Base-by-base conservation (phyloP, 208 protist species). In the Naegleria fowleri region DNA sequence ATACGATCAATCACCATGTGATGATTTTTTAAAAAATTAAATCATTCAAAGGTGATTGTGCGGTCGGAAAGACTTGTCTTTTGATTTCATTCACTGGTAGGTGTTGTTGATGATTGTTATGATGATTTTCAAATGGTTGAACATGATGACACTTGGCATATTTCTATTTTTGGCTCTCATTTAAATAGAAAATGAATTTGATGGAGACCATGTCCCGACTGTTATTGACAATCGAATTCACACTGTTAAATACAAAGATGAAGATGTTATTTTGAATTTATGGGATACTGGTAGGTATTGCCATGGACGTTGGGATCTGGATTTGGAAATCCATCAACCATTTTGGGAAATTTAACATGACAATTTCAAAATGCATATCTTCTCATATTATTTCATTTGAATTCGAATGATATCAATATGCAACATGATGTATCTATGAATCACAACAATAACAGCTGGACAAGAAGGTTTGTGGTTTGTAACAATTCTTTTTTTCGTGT, bases 381-480 rank as follows among this genome's bases (percentile, higher is more conserved):
- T n/a, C n/a, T n/a, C n/a, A n/a, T n/a, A n/a, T n/a, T n/a, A n/a
- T n/a, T n/a, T n/a, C n/a, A n/a, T n/a, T n/a, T n/a, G n/a, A n/a
- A n/a, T n/a, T n/a, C n/a, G n/a, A n/a, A n/a, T n/a, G n/a, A n/a
- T n/a, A n/a, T n/a, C n/a, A n/a, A n/a, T n/a, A n/a, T n/a, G n/a
- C n/a, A 48, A 9, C 43, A 48, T 48, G 43, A 48, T 48, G 1
- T 7, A 48, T 7, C 1, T 7, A 48, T 48, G 43, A 48, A 9
- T 83, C 25, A n/a, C n/a, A n/a, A n/a, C n/a, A n/a, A 39, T 6
- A 40, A 83, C 29, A 83, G 79, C 79, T 43, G 79, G 79, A 22
- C 79, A 85, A 43, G 79, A 85, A 85, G 75, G 67, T 79, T 11
- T 36, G 67, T 79, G 29, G n/a, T n/a, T n/a, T n/a, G n/a, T n/a